Evolutionary conservation across 1,139 yeast genomes (phyloP).

Genomic region (Petasospora rhodanensis): DNA sequence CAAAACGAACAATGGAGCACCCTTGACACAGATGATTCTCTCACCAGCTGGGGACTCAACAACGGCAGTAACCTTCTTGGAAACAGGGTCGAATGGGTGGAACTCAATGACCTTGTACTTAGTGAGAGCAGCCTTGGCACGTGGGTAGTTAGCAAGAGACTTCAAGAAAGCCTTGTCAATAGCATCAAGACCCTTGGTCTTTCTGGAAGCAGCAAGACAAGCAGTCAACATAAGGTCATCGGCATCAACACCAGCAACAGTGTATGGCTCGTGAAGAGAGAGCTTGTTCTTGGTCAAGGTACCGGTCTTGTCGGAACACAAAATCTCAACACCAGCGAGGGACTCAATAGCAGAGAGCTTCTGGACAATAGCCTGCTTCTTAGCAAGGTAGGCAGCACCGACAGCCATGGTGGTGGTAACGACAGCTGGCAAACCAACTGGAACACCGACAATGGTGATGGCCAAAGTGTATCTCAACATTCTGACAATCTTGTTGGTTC

Average conservation of each 20-base stretch:
- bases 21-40: conserved; percentile 93
- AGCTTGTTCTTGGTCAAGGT: conserved; percentile 97
- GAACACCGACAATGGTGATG: conserved; percentile 98
- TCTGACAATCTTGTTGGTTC: conserved; percentile 82
- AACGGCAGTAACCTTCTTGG: conserved; percentile 92
- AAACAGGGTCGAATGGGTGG: conserved; percentile 97
- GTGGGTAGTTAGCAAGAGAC: conserved; percentile 80
- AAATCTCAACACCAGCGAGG: conserved; percentile 97
- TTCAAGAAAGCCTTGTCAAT: conserved; percentile 96
- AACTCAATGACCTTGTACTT: conserved; percentile 93
- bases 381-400: conserved; percentile 99
- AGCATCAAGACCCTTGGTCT: conserved; percentile 98
- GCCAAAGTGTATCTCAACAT: conserved; percentile 94
- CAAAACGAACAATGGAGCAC: conserved; percentile 93
- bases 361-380: conserved; percentile 98
- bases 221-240: conserved; percentile 98
- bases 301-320: conserved; percentile 99
- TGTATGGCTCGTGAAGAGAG: conserved; percentile 96
- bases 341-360: conserved; percentile 98
- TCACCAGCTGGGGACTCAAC: conserved; percentile 97
- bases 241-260: conserved; percentile 98
- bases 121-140: conserved; percentile 92
- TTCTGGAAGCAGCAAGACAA: conserved; percentile 97
- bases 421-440: conserved; percentile 99
- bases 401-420: conserved; percentile 99